Percentiles rank a stretch among this genome's conserved stretches.
These are phyloP conservation scores for Phytophthora citricola DNA, from an alignment of 352 stramenopile genomes.

Conservation along the genomic window DNA sequence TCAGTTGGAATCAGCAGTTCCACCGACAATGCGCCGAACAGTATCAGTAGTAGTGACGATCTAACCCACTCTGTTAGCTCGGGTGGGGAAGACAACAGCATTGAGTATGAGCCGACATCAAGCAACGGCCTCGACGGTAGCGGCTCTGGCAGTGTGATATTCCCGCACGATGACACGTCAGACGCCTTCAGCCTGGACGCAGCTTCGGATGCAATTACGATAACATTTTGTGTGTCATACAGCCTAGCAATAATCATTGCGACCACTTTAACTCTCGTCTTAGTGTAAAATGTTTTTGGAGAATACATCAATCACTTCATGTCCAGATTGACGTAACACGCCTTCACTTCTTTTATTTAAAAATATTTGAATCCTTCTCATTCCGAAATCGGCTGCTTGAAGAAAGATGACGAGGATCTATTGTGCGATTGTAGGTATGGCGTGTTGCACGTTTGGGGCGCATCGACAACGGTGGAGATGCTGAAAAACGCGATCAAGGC, in stretches of 20 bases:
- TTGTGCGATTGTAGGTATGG: too few relatives aligned
- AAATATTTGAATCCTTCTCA: too few relatives aligned
- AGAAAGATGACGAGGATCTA: too few relatives aligned
- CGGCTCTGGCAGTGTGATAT: background rate
- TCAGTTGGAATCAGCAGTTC: background rate
- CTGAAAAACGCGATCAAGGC: too few relatives aligned
- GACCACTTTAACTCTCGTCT: background rate
- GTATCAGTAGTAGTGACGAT: background rate
- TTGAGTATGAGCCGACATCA: conserved; percentile 3
- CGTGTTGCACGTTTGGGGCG: too few relatives aligned
- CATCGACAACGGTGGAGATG: too few relatives aligned
- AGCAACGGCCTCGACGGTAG: background rate
- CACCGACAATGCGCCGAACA: background rate
- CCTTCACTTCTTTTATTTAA: too few relatives aligned
- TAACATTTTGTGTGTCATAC: background rate
- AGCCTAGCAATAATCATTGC: background rate
- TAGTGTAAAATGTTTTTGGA: too few relatives aligned
- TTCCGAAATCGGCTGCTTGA: too few relatives aligned
- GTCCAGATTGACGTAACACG: too few relatives aligned
- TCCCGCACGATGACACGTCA: background rate
- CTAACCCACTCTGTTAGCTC: background rate
- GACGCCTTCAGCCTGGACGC: background rate
- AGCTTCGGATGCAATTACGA: background rate
- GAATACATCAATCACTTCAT: too few relatives aligned
- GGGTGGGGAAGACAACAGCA: background rate